A percentile compares a stretch with the other conserved stretches of the same genome.
Conservation (phyloP, 345 rosid species). For the Lepidium sativum region DNA sequence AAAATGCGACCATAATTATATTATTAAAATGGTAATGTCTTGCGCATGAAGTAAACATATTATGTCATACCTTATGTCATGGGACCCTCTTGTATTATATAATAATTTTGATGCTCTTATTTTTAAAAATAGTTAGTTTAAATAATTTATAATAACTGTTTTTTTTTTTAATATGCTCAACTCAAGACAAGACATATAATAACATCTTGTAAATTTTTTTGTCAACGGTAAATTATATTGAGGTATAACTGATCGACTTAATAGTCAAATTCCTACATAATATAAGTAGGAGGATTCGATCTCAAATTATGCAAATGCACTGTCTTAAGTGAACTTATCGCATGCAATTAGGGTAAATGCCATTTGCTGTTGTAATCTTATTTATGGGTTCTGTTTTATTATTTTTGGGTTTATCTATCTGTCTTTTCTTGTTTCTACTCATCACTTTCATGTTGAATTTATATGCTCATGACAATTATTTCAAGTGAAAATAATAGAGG, state of each 20-base stretch:
- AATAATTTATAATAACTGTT: background rate
- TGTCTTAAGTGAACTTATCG: too few species aligned
- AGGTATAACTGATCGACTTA: too few species aligned
- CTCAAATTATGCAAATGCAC: too few species aligned
- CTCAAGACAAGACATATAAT: conserved; percentile 15
- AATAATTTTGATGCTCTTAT: conserved; percentile 7
- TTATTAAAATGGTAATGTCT: too few species aligned
- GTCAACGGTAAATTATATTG: too few species aligned
- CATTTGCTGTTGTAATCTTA: conserved; percentile 19
- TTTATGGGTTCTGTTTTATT: conserved; percentile 26
- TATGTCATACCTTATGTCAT: conserved; percentile 18
- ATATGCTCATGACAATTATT: background rate
- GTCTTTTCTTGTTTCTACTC: background rate
- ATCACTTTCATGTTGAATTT: background rate
- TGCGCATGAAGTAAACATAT: conserved; percentile 16
- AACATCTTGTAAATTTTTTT: too few species aligned
- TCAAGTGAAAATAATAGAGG: background rate
- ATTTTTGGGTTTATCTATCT: conserved; percentile 12
- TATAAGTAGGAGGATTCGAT: too few species aligned
- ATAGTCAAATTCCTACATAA: too few species aligned
- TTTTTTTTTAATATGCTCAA: conserved; percentile 2
- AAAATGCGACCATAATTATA: too few species aligned
- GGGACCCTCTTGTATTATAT: background rate
- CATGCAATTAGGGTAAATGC: too few species aligned
- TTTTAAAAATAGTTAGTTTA: too few species aligned